Evolutionary conservation across 805 yeast genomes (phyloP), one percentile per base, ranked within the genome.

Genomic region (Saturnispora besseyi): DNA sequence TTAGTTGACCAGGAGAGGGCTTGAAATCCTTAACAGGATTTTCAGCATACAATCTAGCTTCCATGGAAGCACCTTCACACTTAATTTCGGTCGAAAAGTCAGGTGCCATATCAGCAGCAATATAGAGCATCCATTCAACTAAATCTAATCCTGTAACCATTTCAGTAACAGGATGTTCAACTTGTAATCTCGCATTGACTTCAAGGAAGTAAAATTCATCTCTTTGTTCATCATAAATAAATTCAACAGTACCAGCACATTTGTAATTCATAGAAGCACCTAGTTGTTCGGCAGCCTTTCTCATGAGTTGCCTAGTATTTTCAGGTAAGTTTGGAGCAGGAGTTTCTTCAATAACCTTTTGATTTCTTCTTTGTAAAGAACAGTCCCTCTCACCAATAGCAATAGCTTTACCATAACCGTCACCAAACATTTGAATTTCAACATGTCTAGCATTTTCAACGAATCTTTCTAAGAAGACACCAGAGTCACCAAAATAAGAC

Each of bases 321-420:
- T 80, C 89, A 5, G 96, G 95, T 57, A 91, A 76, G 61, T 86
- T 83, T 42, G 98, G 98, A 50, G 98, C 97, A 3, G 99, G 99
- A 1, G 98, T 91, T 67, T 93, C 99, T 70, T 91, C 99, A 55
- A 91, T 87, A 57, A 91, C 74, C 72, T 91, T 91, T 68, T 91
- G 99, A 70, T 91, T 91, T 71, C 99, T 85, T 68, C 99, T 84
- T 69, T 91, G 99, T 62, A 93, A 75, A 21, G 98, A 91, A 69
- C 99, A 91, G 67, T 91, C 99, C 72, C 99, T 81, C 72, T 93
- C 99, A 50, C 98, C 98, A 44, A 93, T 66, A 4, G 97, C 96
- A 64, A 90, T 81, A 5, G 96, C 98, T 55, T 79, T 77, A 55
- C 99, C 99, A 50, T 74, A 71, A 53, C 99, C 99, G 64, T 91